These are phyloP conservation scores for Stereum hirsutum DNA, from an alignment of 1,284 basidiomycete species.

Conservation along the genomic window DNA sequence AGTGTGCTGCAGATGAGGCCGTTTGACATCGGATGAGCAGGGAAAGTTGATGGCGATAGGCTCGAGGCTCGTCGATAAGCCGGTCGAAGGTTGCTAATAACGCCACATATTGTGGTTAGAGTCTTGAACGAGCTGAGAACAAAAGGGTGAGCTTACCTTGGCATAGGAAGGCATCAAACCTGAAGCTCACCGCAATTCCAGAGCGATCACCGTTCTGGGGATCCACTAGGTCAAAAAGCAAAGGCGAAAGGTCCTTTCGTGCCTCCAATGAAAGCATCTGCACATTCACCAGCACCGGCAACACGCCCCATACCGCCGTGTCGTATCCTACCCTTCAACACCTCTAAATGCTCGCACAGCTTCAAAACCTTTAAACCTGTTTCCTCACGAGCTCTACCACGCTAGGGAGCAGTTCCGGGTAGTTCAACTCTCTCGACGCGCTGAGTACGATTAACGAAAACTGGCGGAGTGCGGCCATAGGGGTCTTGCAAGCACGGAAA, in stretches of 20 bases:
- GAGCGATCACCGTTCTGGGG: constrained; percentile 43
- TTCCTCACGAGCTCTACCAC: constrained; percentile 56
- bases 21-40: neutral
- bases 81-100: neutral
- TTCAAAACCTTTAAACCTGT: constrained; percentile 44
- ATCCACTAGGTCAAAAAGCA: constrained; percentile 61
- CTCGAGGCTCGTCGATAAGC: neutral
- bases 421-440: constrained; percentile 16
- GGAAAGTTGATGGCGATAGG: neutral
- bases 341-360: constrained; percentile 34
- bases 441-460: constrained; percentile 45
- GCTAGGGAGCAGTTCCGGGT: constrained; percentile 57
- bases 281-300: constrained; percentile 44
- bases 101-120: neutral
- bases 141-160: too few relatives aligned
- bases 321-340: constrained; percentile 51
- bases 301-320: constrained; percentile 60
- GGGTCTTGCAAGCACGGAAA: constrained; percentile 30
- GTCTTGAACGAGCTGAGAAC: too few relatives aligned
- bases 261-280: constrained; percentile 48
- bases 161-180: neutral
- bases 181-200: too few relatives aligned
- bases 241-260: constrained; percentile 51
- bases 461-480: constrained; percentile 52
- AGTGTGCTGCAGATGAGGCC: neutral